Conservation (phyloP, 2,329 filamentous ascomycete species). For the Rugonectria rugulosa region DNA sequence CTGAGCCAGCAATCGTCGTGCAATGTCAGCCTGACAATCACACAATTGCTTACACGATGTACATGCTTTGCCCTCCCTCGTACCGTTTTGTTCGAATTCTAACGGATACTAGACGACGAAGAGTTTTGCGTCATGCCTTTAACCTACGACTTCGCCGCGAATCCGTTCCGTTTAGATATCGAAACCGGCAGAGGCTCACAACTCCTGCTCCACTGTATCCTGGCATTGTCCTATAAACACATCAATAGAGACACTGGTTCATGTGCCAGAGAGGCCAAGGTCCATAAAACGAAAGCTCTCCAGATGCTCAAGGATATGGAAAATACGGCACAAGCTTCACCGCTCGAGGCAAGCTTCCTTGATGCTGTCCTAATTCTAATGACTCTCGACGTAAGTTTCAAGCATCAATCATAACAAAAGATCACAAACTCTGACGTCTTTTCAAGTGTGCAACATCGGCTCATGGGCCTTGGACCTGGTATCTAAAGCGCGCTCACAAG, state of each 20-base stretch:
- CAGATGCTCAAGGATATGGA: conserved; percentile 33
- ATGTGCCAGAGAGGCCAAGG: conserved; percentile 30
- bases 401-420: too few species aligned
- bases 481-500: conserved; percentile 36
- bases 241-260: conserved; percentile 37
- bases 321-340: background rate
- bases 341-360: conserved; percentile 27
- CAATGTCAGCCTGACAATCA: too few species aligned
- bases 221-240: conserved; percentile 42
- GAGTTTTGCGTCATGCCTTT: conserved; percentile 45
- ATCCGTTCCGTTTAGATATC: conserved; percentile 42
- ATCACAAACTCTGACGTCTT: background rate
- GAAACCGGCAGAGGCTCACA: conserved; percentile 33
- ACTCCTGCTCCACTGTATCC: conserved; percentile 43
- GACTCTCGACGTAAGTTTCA: conserved; percentile 41
- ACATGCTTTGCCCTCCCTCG: too few species aligned
- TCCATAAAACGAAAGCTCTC: conserved; percentile 34
- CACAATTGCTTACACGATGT: too few species aligned
- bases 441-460: conserved; percentile 46
- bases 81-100: too few species aligned
- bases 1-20: too few species aligned
- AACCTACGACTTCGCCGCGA: conserved; percentile 41
- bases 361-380: conserved; percentile 43
- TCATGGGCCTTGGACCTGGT: conserved; percentile 40
- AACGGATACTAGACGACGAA: conserved; percentile 42